These are phyloP conservation scores for Citrus medica DNA, from an alignment of 345 rosid species.

Conservation along the genomic window DNA sequence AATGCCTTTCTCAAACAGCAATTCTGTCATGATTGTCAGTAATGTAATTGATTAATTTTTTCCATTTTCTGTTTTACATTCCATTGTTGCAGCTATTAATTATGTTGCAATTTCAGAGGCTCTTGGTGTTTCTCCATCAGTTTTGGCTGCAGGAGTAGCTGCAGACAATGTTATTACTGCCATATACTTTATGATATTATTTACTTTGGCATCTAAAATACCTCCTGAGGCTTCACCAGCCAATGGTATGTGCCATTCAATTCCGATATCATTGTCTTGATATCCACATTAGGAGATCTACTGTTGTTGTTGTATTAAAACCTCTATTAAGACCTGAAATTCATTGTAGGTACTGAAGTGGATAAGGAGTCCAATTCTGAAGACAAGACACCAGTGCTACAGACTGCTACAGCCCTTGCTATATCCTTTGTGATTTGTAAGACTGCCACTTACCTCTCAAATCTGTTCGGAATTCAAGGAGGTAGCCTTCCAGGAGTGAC, in stretches of 20 bases:
- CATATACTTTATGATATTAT: slow-evolving; percentile 55
- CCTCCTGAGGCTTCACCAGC: slow-evolving; percentile 55
- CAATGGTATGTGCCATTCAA: slow-evolving; percentile 34
- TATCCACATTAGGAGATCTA: background rate
- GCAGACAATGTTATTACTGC: slow-evolving; percentile 81
- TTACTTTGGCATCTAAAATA: slow-evolving; percentile 65
- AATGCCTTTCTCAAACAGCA: slow-evolving; percentile 9
- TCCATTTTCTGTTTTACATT: background rate
- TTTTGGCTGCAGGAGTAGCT: slow-evolving; percentile 80
- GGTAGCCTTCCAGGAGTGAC: slow-evolving; percentile 65
- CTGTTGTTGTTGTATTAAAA: background rate
- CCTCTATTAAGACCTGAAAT: background rate
- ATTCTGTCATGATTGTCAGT: background rate
- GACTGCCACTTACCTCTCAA: slow-evolving; percentile 44
- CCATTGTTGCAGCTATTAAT: slow-evolving; percentile 58
- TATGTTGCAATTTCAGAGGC: slow-evolving; percentile 87
- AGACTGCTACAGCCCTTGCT: slow-evolving; percentile 54
- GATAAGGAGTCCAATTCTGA: slow-evolving; percentile 25
- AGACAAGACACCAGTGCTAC: slow-evolving; percentile 44
- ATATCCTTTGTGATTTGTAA: slow-evolving; percentile 66
- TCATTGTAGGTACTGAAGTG: slow-evolving; percentile 39
- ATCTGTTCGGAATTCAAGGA: slow-evolving; percentile 55
- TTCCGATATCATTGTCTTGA: background rate
- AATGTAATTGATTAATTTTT: background rate
- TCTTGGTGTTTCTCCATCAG: slow-evolving; percentile 68